Evolutionary conservation across 2,329 filamentous ascomycete species (phyloP), one percentile per base, ranked within the genome.

Genomic region (Onygenales sp.): DNA sequence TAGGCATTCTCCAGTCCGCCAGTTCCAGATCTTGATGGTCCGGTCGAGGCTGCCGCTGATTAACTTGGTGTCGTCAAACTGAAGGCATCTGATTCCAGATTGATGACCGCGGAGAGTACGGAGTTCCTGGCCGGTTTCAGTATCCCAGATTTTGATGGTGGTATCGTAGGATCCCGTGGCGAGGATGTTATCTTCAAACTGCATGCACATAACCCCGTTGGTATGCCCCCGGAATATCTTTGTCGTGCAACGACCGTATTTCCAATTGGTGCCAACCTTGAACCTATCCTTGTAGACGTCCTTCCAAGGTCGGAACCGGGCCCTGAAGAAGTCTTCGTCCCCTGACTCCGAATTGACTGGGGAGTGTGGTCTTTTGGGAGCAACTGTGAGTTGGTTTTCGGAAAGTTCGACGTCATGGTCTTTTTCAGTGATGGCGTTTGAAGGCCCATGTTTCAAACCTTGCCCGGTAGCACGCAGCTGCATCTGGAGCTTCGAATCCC

Each of bases 181-280:
- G 49, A 98, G 78, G 55, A 94, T 87, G 60, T 88, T 88, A 59
- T 97, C 91, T 61, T 94, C 88, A 57, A 98, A 85, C 62, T 86
- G 83, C 42, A 86, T 69, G 60, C 82, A 85, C 80, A 85, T 93
- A 55, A 93, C 84, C 40, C 92, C 92, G 65, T 96, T 96, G 9
- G 82, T 85, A 69, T 97, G 86, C 1, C 91, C 92, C 61, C 85
- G 85, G 69, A 98, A 89, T 10, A 87, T 82, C 65, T 86, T 90
- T 60, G 88, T 86, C 6, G 85, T 85, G 71, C 86, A 97, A 39
- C 92, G 84, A 3, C 93, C 92, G 58, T 95, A 90, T 68, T 95
- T 95, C 93, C 93, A 98, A 68, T 97, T 97, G 56, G 86, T 93
- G 50, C 93, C 92, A 47, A 98, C 90, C 67, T 92, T 93, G 77